Base-by-base conservation (phyloP, 148 eudicot genomes). In the Diospyros kaki region DNA sequence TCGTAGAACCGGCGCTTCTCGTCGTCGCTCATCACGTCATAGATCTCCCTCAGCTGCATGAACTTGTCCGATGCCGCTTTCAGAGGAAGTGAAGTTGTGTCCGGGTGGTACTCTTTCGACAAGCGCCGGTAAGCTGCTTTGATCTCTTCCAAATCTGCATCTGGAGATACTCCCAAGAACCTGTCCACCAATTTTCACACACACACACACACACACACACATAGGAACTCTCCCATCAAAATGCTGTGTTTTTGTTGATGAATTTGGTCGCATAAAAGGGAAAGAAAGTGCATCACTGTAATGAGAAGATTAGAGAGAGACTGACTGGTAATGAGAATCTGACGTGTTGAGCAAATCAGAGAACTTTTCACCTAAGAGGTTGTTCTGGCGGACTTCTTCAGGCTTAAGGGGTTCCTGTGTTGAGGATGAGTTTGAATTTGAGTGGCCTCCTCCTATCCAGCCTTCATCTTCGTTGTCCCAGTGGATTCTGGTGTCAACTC, bases 391-490 rank as follows among this genome's bases (percentile, higher is more conserved):
- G 4, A 73, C 75, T 54, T 90, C 96, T 54, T 91, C 94, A 28
- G 28, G 28, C 28, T 28, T 28, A 28, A 28, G 28, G 28, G 28
- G 28, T 28, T 28, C 28, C 28, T 28, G 28, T 28, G 28, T 28
- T 28, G 28, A 28, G 28, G 28, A 28, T 28, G 28, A 28, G 28
- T 28, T 52, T 48, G 17, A 38, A 4, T 14, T 54, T 56, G 53
- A 65, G 50, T n/a, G 74, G 4, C 76, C 75, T 54, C 92, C 96
- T 54, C 94, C 94, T 63, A 93, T 68, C 98, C 96, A 90, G 0
- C 98, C 96, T 63, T 93, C 96, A 58, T 90, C 91, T 13, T 93
- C 96, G 54, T 71, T 91, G 70, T 89, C 89, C 98, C 98, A 93
- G 39, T 93, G 98, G 74, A 93, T 91, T 70, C 96, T 85, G 40